Base-by-base conservation (phyloP, 2,329 filamentous ascomycete species). In the Zopfia rhizophila region DNA sequence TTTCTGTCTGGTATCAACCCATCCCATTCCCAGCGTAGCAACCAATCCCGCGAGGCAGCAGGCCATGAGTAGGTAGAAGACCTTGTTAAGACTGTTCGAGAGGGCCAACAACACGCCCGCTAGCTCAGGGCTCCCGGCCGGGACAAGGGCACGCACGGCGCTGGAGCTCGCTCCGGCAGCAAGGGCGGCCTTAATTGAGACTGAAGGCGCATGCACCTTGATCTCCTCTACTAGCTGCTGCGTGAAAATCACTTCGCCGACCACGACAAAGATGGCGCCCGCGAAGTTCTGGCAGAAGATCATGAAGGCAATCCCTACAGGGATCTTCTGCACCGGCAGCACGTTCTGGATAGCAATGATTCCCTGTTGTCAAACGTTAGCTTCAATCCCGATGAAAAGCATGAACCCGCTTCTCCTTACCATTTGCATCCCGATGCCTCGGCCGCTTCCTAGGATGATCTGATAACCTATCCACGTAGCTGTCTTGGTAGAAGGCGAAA, bases 391-490 rank as follows among this genome's bases (percentile, higher is more conserved):
- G 21, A 5, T 21, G 17, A 11, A 5, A 21, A 23, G 19, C 4
- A 27, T 37, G 12, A 3, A 21, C 7, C 17, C 21, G 18, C 11
- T 24, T 6, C 12, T 3, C 6, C 27, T 22, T 7, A 47, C 44
- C 12, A 44, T 48, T 21, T 42, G 39, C 18, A 38, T 14, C 1
- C 16, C 33, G 1, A 39, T 22, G 2, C 45, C 45, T 3, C 45
- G 32, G 8, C 45, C 45, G 12, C 12, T 17, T 10, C 45, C 45
- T 1, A 32, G 14, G 17, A 69, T 41, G 28, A 69, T 50, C 32
- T 69, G 65, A 33, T 65, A 69, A 3, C 65, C 66, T 13, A 67
- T 58, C 60, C 63, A 66, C 18, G 52, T 50, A 30, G 48, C 56
- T n/a, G 42, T 40, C 1, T 52, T 22, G 1, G 58, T 62, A 3